Base-by-base conservation (phyloP, 108 stramenopile species). In the Skeletonema menzelii region DNA sequence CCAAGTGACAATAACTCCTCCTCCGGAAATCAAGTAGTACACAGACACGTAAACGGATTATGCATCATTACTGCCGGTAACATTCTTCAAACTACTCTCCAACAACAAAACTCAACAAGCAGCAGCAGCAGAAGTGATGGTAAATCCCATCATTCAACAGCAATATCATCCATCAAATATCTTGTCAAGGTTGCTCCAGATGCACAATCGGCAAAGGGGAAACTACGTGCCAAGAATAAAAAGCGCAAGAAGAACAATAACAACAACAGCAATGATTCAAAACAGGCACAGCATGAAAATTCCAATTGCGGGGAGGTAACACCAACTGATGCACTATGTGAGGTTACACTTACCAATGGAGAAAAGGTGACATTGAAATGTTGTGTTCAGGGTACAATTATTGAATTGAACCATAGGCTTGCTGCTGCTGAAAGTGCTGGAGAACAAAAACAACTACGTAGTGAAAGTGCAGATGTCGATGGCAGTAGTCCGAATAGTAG, bases 11-110 rank as follows among this genome's bases (percentile, higher is more conserved):
- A 40, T 15, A 40, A 14, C 24, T 4, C 37, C 32, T 4, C 37
- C 32, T 31, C 12, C 0, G 40, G 26, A 72, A 67, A 38, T 30
- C 80, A 79, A 57, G 79, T 89, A n/a, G 82, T 93, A 5, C 89
- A 93, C 65, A 77, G 71, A 0, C 91, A 93, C 73, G 80, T 79
- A 32, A 93, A 93, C 56, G 87, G 86, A 26, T 68, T 93, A 24
- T 86, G 84, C 69, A 77, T 93, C n/a, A 77, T 93, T 15, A 93
- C 91, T 19, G 89, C 83, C 13, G 89, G 88, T 0, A 47, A 82
- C 5, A 55, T 70, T 59, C 34, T 69, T 19, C 34, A 72, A 58
- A 3, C 12, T 20, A 4, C 28, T 4, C 32, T 14, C 19, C n/a
- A 47, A 60, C 26, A 46, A 22, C 17, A 24, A 19, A 17, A 6